phyloP scores from a whole-genome alignment of 371 early-diverging fungal genomes.

The Mucor circinelloides region DNA sequence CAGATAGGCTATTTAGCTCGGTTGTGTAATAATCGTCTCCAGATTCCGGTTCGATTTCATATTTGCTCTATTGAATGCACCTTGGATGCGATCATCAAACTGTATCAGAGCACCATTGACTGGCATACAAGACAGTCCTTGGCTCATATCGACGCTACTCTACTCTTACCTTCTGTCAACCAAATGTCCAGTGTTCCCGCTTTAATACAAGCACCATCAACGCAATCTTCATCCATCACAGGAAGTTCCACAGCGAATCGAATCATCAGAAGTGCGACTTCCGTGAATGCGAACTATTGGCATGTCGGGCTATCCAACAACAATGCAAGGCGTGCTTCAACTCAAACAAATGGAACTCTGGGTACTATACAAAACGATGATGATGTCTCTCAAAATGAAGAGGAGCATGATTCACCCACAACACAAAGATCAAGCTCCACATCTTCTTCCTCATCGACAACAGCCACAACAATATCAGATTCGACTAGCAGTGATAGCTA shows the following conservation, averaged over 20 bases:
- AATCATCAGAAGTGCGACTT: background rate
- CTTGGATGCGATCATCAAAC: conserved; percentile 7
- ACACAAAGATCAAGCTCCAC: background rate
- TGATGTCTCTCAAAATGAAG: background rate
- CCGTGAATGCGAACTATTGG: background rate
- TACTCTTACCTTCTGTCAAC: background rate
- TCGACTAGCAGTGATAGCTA: background rate
- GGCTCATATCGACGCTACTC: conserved; percentile 2
- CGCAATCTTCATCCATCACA: background rate
- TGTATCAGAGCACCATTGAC: conserved; percentile 15
- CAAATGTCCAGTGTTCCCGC: background rate
- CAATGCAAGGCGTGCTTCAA: background rate
- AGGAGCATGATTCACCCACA: background rate
- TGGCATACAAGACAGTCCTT: conserved; percentile 24
- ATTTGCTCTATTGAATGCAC: conserved; percentile 39
- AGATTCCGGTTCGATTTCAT: conserved; percentile 33
- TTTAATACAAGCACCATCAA: background rate
- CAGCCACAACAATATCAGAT: background rate
- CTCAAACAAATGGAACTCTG: background rate
- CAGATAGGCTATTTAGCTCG: conserved; percentile 35
- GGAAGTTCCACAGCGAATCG: background rate
- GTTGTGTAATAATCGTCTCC: conserved; percentile 28
- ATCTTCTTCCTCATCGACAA: background rate
- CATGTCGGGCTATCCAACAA: background rate
- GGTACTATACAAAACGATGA: background rate